Percentiles rank a stretch among this genome's conserved stretches.
Evolutionary conservation across 2,329 filamentous ascomycete genomes (phyloP).

Genomic region (Botrytis cinerea): DNA sequence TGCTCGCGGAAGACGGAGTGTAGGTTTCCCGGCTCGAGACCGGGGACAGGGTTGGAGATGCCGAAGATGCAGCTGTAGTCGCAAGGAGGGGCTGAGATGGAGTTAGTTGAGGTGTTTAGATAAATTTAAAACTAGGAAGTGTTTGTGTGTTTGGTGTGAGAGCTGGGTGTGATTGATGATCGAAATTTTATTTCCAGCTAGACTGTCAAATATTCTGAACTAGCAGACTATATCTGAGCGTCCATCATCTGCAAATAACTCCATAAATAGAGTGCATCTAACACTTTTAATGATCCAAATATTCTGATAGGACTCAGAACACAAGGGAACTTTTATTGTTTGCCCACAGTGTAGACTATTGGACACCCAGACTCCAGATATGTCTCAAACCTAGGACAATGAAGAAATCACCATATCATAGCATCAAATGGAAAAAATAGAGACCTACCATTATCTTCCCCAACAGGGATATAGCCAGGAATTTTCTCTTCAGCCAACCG

Average conservation of each 20-base stretch:
- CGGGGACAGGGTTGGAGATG: conserved; percentile 25
- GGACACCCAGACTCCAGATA: neutral
- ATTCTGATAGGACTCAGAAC: neutral
- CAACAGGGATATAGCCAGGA: conserved; percentile 26
- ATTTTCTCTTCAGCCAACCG: conserved; percentile 31
- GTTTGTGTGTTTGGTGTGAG: neutral
- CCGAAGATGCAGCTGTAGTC: conserved; percentile 33
- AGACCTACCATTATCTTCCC: conserved; percentile 23
- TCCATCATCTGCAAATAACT: neutral
- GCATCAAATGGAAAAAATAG: neutral
- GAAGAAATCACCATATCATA: neutral
- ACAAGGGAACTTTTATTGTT: neutral
- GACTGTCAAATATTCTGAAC: neutral
- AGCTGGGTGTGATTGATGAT: neutral
- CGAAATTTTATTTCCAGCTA: neutral
- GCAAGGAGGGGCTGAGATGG: neutral
- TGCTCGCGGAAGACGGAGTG: conserved; percentile 26
- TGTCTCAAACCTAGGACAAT: no score
- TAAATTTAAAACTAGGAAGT: no score
- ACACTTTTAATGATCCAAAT: neutral
- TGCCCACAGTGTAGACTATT: neutral
- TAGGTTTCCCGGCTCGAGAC: conserved; percentile 24
- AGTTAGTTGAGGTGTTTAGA: neutral
- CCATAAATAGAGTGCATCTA: neutral
- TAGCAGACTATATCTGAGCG: neutral